phyloP scores from a whole-genome alignment of 2,329 filamentous ascomycete species.

The Pseudofabraea citricarpa region DNA sequence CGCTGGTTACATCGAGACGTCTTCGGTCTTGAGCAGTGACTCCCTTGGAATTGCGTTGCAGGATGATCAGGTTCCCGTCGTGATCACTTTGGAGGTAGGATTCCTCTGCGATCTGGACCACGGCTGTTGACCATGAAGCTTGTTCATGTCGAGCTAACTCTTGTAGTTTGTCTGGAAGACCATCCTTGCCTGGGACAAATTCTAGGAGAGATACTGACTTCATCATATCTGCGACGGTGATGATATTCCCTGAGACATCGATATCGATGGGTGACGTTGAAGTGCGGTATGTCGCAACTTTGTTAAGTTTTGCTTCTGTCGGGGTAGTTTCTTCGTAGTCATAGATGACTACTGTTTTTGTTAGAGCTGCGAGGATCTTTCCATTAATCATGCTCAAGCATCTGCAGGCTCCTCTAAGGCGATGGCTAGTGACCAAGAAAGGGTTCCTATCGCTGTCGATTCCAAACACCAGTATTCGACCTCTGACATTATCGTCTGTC shows the following conservation, averaged over 20 bases:
- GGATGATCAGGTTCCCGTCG: constrained; percentile 79
- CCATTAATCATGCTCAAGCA: constrained; percentile 70
- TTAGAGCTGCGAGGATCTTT: constrained; percentile 79
- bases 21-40: constrained; percentile 70
- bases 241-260: constrained; percentile 65
- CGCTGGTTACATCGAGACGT: constrained; percentile 68
- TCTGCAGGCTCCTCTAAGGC: constrained; percentile 75
- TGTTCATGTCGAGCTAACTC: constrained; percentile 80
- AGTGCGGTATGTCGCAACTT: constrained; percentile 71
- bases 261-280: constrained; percentile 82
- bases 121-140: constrained; percentile 75
- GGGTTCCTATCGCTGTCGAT: constrained; percentile 70
- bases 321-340: constrained; percentile 51
- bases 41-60: constrained; percentile 68
- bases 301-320: constrained; percentile 55
- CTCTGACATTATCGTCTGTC: constrained; percentile 49
- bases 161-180: constrained; percentile 55
- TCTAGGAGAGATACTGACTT: constrained; percentile 81
- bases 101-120: constrained; percentile 66
- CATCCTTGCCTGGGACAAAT: constrained; percentile 54
- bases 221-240: constrained; percentile 89
- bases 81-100: constrained; percentile 81
- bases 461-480: constrained; percentile 80
- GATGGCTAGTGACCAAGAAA: constrained; percentile 64
- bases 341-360: constrained; percentile 72